Base-by-base conservation (phyloP, 140 eudicot genomes). In the Stevia rebaudiana region DNA sequence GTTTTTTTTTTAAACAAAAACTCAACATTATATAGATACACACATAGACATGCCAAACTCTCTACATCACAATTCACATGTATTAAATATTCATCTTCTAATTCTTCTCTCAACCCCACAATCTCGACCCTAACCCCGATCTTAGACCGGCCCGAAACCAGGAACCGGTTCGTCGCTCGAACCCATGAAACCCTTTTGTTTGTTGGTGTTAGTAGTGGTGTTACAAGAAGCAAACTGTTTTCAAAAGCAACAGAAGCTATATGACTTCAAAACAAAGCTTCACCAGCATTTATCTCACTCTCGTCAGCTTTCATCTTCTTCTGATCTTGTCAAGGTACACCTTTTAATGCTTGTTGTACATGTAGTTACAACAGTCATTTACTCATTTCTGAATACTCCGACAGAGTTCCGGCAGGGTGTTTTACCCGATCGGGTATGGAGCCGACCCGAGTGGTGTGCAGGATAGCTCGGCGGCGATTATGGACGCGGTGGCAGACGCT, bases 371-470 rank as follows among this genome's bases (percentile, higher is more conserved):
- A 11, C 35, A 13, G 5, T 3, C 52, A 7, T 35, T 12, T 62
- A 13, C 9, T 74, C 9, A 30, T 37, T 63, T 52, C 1, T 23
- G 5, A 31, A 7, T 44, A 7, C 3, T 23, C 2, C 3, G 12
- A 17, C 41, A 84, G 87, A 78, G 82, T 51, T 64, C 56, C 10
- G 89, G 86, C 25, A 78, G 86, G 73, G 94, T 82, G 62, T 77
- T 77, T 44, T 82, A 80, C 65, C 94, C 95, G 16, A 78, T 76
- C 16, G 87, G 90, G 65, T 86, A 82, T 36, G 95, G 95, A 13
- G 95, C 81, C 18, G 95, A 86, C 60, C 90, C 95, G 11, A 76
- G 77, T 8, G 95, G 90, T 55, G 81, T 11, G 62, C 73, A 70
- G 51, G 95, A 86, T 53, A 86, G 95, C 75, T 59, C 76, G 46